Evolutionary conservation across 108 stramenopile species (phyloP), one percentile per base, ranked within the genome.

Genomic region (Nitzschia sp.): DNA sequence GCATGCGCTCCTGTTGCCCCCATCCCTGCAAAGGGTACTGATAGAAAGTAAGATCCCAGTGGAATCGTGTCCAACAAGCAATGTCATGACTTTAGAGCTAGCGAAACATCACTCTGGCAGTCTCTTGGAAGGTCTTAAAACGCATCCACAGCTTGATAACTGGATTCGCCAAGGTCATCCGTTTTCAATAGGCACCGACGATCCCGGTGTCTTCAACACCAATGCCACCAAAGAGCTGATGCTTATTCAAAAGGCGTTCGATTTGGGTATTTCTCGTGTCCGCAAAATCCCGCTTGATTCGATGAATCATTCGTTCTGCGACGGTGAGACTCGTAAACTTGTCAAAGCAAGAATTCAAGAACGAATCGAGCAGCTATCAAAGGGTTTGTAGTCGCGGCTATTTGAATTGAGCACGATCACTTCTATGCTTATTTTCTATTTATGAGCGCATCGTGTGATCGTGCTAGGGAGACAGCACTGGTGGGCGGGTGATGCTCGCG

Each of bases 31-130:
- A 54, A n/a, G 83, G 35, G 48, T 46, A 26, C 38, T 86, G 35
- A 24, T 38, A 28, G 8, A 36, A 6, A 15, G 46, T 2, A 58
- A 71, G 11, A 86, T 89, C 59, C 86, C 86, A 19, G 81, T 93
- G 29, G 91, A 93, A 72, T 74, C 65, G 0, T 93, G 91, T 64
- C 91, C 91, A 6, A 89, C 88, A 13, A 86, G 85, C 38, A 93
- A 93, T 75, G 77, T 84, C 27, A 79, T 89, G 88, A 93, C 91
- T 13, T 74, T 89, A 65, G 86, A 83, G 68, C 61, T 88, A 47
- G 81, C 82, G 18, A 55, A 66, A 19, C 32, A 57, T n/a, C 57
- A 76, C 66, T 70, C 72, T 38, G 68, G 70, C 4, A 79, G 76
- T 71, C 59, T 90, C 8, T 36, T 85, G 23, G 74, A 87, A 49